A percentile compares a stretch with the other conserved stretches of the same genome.
Evolutionary conservation across 352 stramenopile genomes (phyloP).

Genomic region (Thalassiosira pacifica): DNA sequence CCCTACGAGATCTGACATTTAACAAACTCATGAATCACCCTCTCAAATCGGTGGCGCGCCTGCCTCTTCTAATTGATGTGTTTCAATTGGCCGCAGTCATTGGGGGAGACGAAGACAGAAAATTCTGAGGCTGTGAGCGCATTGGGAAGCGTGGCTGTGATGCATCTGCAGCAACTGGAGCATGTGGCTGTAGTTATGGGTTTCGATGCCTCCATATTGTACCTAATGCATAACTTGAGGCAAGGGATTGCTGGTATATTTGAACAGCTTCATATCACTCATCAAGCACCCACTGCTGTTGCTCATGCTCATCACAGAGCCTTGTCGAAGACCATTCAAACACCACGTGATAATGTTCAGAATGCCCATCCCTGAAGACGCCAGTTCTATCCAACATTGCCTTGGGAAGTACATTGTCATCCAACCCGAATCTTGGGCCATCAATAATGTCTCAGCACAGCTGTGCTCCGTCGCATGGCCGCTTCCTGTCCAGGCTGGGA

Average conservation of each 20-base stretch:
- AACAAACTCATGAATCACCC: conserved; percentile 62
- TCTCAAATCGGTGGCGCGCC: conserved; percentile 57
- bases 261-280: conserved; percentile 48
- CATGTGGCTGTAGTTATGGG: conserved; percentile 73
- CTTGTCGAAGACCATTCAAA: too few relatives aligned
- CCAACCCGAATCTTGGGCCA: conserved; percentile 34
- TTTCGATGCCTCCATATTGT: conserved; percentile 72
- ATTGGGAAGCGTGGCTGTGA: conserved; percentile 52
- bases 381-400: conserved; percentile 31
- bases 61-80: conserved; percentile 69
- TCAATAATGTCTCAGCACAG: conserved; percentile 2
- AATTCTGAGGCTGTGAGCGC: conserved; percentile 55
- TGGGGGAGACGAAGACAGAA: conserved; percentile 68
- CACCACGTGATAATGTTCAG: too few relatives aligned
- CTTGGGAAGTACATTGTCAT: conserved; percentile 35
- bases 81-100: conserved; percentile 52
- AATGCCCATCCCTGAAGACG: background rate
- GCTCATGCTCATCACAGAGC: too few relatives aligned
- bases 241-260: conserved; percentile 53
- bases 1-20: conserved; percentile 58
- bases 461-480: conserved; percentile 14
- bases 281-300: background rate
- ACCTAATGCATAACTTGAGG: conserved; percentile 69
- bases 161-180: conserved; percentile 65
- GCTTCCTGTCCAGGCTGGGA: conserved; percentile 17